Evolutionary conservation across 805 yeast species (phyloP), one percentile per base, ranked within the genome.

Genomic region (Myxozyma sirexii): DNA sequence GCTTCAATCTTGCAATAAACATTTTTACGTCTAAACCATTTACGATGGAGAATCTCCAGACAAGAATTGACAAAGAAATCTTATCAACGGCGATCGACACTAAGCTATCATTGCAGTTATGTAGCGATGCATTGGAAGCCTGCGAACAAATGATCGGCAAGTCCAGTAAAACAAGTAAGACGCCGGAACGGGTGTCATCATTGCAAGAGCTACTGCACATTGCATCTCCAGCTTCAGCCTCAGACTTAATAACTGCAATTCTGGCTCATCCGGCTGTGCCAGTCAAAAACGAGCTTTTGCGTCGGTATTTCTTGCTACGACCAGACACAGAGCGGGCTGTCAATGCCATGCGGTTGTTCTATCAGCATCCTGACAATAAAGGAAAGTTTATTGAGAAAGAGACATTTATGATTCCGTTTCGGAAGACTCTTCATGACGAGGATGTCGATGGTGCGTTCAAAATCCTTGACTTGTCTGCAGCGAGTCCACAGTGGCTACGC

Each of bases 391-490:
- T 67, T 6, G 52, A 60, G 44, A 33, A 52, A 4, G 0, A 63
- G 7, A 51, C 64, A 24, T 84, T 86, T 2, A 76, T 85, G 75
- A 79, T 87, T n/a, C 88, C 91, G 2, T 81, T 87, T 61, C 71
- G 92, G 19, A 71, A 78, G 43, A 76, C 84, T n/a, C 70, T 87
- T 1, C 84, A 78, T 72, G 77, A 82, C 62, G 87, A 83, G 1
- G 83, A 86, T 50, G 76, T 85, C 59, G 76, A 78, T 27, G 75
- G 76, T 43, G 89, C 91, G 0, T 71, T 86, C 41, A 76, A 77
- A 48, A 71, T 86, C 45, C 76, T 88, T 23, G 88, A 86, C 62
- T 68, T 79, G 48, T 84, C 94, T 0, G 80, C 84, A 1, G 90
- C 85, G 1, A 80, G 82, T 46, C 71, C 77, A 12, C 79, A 81